Conservation (phyloP, 495 filamentous ascomycete species). For the Talaromyces stipitatus region DNA sequence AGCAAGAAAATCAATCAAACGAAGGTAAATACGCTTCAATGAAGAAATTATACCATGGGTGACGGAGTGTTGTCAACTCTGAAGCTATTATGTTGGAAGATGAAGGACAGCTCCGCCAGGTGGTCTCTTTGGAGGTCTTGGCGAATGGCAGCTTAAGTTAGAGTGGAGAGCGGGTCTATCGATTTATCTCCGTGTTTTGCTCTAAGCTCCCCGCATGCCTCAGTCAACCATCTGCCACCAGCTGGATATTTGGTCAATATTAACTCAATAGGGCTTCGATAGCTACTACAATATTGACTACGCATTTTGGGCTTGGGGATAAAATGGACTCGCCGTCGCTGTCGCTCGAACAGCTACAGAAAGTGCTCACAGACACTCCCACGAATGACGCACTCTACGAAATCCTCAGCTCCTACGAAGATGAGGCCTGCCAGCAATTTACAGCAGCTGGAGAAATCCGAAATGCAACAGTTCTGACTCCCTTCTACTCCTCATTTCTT, state of each 20-base stretch:
- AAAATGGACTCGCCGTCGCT: constrained; percentile 28
- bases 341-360: constrained; percentile 30
- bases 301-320: no score
- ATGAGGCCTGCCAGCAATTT: constrained; percentile 27
- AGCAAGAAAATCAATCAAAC: constrained; percentile 26
- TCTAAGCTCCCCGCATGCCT: constrained; percentile 5
- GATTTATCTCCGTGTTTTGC: constrained; percentile 2
- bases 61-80: background rate
- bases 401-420: constrained; percentile 37
- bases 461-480: constrained; percentile 27
- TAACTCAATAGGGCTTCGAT: no score
- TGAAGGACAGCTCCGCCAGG: constrained; percentile 28
- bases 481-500: constrained; percentile 45
- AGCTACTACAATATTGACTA: no score
- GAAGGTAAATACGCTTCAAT: constrained; percentile 6
- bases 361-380: constrained; percentile 23
- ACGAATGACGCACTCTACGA: constrained; percentile 36
- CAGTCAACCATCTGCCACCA: background rate
- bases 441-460: constrained; percentile 9
- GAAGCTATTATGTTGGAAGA: constrained; percentile 14
- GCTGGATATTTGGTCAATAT: background rate
- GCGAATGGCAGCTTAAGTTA: constrained; percentile 9
- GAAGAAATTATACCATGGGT: constrained; percentile 3
- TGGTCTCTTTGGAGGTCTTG: constrained; percentile 39
- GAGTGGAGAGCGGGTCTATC: constrained; percentile 9